These are phyloP conservation scores for Diaporthe citri DNA, from an alignment of 2,329 filamentous ascomycete genomes.

Conservation along the genomic window DNA sequence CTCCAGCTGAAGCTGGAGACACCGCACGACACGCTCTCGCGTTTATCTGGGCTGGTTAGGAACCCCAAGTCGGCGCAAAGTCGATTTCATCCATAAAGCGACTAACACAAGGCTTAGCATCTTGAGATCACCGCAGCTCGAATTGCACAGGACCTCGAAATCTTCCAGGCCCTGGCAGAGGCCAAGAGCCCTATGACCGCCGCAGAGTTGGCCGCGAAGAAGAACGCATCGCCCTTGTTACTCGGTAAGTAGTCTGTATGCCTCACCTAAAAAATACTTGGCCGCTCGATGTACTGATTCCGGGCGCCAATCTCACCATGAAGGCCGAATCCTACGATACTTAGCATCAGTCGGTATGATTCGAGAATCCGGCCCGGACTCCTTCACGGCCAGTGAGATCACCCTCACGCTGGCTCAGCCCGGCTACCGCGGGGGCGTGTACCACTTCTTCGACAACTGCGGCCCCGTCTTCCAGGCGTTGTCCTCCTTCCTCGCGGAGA, in stretches of 20 bases:
- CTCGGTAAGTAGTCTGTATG: background rate
- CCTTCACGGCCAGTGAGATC: constrained; percentile 33
- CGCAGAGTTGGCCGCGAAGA: constrained; percentile 17
- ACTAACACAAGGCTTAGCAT: background rate
- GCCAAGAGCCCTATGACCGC: background rate
- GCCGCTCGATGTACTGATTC: background rate
- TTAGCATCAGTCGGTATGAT: constrained; percentile 24
- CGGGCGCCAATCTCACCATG: too few relatives aligned
- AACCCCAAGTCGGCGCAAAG: background rate
- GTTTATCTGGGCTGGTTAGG: constrained; percentile 4
- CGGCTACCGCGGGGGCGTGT: constrained; percentile 40
- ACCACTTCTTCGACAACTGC: constrained; percentile 42
- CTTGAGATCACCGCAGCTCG: constrained; percentile 11
- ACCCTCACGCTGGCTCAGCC: constrained; percentile 37
- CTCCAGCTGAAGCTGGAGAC: constrained; percentile 40
- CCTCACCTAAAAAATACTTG: too few relatives aligned
- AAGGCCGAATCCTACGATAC: constrained; percentile 30
- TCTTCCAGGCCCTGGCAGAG: constrained; percentile 12
- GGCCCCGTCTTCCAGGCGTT: constrained; percentile 41
- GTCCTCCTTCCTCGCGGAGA: constrained; percentile 43
- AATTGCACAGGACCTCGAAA: constrained; percentile 17
- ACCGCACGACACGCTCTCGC: constrained; percentile 38
- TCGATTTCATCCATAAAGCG: accelerated
- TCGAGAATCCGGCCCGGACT: constrained; percentile 29
- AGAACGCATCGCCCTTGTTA: constrained; percentile 5